Evolutionary conservation across 345 rosid species (phyloP).

Genomic region (Heritiera fomes): DNA sequence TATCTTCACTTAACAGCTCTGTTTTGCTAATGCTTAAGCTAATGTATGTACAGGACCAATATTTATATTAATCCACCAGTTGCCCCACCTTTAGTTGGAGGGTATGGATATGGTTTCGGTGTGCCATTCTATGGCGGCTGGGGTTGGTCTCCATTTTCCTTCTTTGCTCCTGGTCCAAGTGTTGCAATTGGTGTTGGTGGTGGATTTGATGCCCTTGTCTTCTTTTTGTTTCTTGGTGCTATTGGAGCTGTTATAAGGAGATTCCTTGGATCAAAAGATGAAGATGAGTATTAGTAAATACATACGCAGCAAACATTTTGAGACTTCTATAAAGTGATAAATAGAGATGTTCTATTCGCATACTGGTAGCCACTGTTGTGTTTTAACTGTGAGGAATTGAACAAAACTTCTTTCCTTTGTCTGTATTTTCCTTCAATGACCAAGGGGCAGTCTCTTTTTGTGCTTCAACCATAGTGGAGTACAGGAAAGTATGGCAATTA

Average conservation of each 20-base stretch:
- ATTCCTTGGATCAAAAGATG: conserved; percentile 60
- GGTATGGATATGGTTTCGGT: conserved; percentile 87
- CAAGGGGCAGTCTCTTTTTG: neutral
- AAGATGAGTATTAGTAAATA: conserved; percentile 49
- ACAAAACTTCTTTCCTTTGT: neutral
- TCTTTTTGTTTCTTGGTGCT: conserved; percentile 82
- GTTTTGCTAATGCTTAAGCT: conserved; percentile 1
- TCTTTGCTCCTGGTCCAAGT: conserved; percentile 80
- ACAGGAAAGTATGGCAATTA: neutral
- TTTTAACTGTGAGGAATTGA: neutral
- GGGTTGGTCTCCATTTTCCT: conserved; percentile 97
- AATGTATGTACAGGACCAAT: conserved; percentile 61
- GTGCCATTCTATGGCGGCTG: conserved; percentile 79
- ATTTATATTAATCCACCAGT: conserved; percentile 79
- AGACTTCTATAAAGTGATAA: neutral
- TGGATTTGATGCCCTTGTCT: conserved; percentile 62
- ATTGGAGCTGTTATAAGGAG: conserved; percentile 70
- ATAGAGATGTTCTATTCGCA: conserved; percentile 6
- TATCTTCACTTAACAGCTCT: neutral
- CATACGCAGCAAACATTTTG: neutral
- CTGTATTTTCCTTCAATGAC: neutral
- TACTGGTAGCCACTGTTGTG: neutral
- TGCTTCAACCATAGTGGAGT: neutral
- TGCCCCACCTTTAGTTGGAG: conserved; percentile 90
- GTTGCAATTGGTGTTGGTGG: conserved; percentile 82